Evolutionary conservation across 805 yeast genomes (phyloP), one percentile per base, ranked within the genome.

Genomic region (Saccharomyces cerevisiae): DNA sequence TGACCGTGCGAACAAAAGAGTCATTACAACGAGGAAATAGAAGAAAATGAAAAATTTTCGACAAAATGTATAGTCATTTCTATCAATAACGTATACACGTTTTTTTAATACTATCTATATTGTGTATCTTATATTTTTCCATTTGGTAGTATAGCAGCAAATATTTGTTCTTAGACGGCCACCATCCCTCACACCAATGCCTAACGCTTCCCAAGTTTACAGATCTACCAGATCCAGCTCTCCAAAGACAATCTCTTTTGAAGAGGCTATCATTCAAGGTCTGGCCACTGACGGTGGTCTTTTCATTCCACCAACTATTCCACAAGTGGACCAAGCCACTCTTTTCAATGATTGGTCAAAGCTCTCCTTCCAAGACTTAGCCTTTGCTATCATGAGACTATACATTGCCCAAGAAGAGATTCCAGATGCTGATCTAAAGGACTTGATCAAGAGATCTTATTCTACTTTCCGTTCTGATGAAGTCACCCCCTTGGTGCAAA

Each of bases 211-310:
- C 9, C 82, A 81, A 76, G 73, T 75, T 43, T 87, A 87, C 70
- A 84, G 92, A 75, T 87, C 95, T 21, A 85, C 95, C n/a, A 84
- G 95, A 70, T 80, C 87, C 3, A 56, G 79, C 21, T 67, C 66
- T 2, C 68, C 72, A 17, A 80, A 81, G 62, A 67, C 78, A 6
- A 76, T 80, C 51, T 78, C 89, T 4, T 88, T 88, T 60, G 96
- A 88, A 70, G 90, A 83, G 52, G 92, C 86, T 22, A 86, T 88
- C 55, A 83, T 87, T 71, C 86, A 87, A 54, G 99, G 99, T 51
- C 78, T 94, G 65, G 98, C 98, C 52, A 83, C 87, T 49, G 99
- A 95, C 69, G 99, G 99, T 61, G 99, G 99, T 46, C 80, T 94
- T 46, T 94, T 89, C 71, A 78, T 94, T 53, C 99, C 99, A 48